Base-by-base conservation (phyloP, 1,284 basidiomycete species). In the Lentinula novae-zelandiae region DNA sequence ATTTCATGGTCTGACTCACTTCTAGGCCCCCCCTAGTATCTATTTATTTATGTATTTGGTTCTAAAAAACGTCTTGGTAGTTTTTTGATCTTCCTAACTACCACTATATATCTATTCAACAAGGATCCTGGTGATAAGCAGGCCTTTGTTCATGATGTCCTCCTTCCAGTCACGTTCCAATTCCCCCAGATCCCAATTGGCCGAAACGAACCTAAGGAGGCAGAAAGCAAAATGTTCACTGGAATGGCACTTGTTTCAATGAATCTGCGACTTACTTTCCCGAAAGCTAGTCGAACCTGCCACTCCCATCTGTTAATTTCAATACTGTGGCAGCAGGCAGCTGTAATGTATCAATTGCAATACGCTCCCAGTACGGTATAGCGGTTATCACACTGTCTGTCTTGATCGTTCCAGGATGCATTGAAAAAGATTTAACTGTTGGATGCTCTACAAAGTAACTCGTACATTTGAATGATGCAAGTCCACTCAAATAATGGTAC, bases 361-460 rank as follows among this genome's bases (percentile, higher is more conserved):
- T 42, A 20, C 22, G 9, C n/a, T 36, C 57, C 38, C 48, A 33
- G 49, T 34, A 22, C 20, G 36, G 27, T 5, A 50, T 50, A 31
- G 2, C 38, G n/a, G 22, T 44, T 3, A 53, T 42, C 4, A 48
- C 2, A n/a, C n/a, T 42, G 2, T 58, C 57, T 6, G 57, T 58
- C 33, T 52, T 51, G 38, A 58, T 58, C 9, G 57, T 52, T 40
- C 57, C 57, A 50, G 57, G 57, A 42, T 58, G 48, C 9, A 58
- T 31, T 6, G 34, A 6, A 36, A 58, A 40, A 15, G 38, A 50
- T 20, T 58, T 58, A 48, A 58, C 57, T 3, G 8, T n/a, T 5
- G 57, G 57, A 42, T 58, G 57, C 40, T 58, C 57, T 58, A 17
- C 9, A 34, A 17, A 17, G 3, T 27, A 27, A 27, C 27, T 27